Evolutionary conservation across 495 filamentous ascomycete genomes (phyloP), one percentile per base, ranked within the genome.

Genomic region (Neohortaea acidophila): DNA sequence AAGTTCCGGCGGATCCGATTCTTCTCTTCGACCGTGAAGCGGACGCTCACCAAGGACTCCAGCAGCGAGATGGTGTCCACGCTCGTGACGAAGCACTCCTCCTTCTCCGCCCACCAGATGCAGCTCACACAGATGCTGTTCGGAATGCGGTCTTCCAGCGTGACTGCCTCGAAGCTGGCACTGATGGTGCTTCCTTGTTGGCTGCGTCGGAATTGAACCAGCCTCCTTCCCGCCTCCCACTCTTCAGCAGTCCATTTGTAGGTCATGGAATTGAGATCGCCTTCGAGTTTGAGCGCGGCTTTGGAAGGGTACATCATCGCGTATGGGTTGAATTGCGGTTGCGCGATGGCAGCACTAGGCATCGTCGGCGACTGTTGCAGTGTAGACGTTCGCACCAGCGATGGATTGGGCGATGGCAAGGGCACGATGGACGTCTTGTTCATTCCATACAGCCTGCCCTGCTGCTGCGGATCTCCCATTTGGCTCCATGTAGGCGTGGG

Each of bases 1-100:
- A 97, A 64, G 52, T 97, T 97, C 30, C 89, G 70, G 9, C 89
- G 75, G 50, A 97, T 96, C 26, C 91, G 75, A 54, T 97, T 97
- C 70, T 94, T 96, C 63, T 96, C 89, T 54, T 94, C 85, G 1
- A 93, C 84, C 0, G 77, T 85, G 55, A 96, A 96, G 8, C 79
- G 68, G 11, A 73, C 72, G 2, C 70, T 79, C 8, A 94, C 78
- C 2, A 97, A 65, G 24, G 84, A 80, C 59, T 96, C 89, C 0
- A 97, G 69, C 10, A 97, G 67, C 47, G 75, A 78, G 51, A 97
- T 96, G 14, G 87, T 94, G 55, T 97, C 91, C 14, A 96, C 91
- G 43, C 86, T 94, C 1, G 89, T 97, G 24, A 94, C 81, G 54
- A 72, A 96, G 57, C 78, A 92, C 47, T 89, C 81, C 4, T 75